Conservation (phyloP, 1,139 yeast genomes). For the Sugiyamaella pinicola region DNA sequence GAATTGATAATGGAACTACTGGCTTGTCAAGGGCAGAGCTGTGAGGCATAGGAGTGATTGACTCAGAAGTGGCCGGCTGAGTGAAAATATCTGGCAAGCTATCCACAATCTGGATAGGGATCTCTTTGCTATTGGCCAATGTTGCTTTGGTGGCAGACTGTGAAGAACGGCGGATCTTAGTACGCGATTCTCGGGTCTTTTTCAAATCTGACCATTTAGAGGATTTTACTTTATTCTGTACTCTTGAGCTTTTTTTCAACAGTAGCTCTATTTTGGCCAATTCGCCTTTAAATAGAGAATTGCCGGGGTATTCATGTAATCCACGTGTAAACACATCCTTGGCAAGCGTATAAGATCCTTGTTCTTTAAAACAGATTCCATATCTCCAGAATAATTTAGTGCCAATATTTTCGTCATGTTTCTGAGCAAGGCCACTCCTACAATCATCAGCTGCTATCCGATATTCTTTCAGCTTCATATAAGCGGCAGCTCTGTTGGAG, state of each 20-base stretch:
- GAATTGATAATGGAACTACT: neutral
- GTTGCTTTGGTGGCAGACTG: neutral
- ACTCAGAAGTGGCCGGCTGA: no score
- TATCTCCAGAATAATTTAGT: conserved; percentile 61
- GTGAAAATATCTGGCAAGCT: conserved; percentile 23
- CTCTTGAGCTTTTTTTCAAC: neutral
- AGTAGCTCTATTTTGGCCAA: conserved; percentile 11
- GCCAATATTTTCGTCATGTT: conserved; percentile 23
- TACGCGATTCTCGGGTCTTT: conserved; percentile 3
- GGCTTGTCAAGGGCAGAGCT: no score
- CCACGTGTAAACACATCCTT: conserved; percentile 47
- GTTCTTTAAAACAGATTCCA: conserved; percentile 51
- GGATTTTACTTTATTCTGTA: conserved; percentile 17
- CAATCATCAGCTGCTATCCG: conserved; percentile 57
- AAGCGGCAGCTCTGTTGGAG: conserved; percentile 86
- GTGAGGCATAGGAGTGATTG: no score
- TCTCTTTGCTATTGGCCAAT: neutral
- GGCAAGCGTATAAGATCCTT: conserved; percentile 45
- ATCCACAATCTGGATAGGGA: conserved; percentile 24
- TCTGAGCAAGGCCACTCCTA: conserved; percentile 50
- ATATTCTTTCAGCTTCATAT: conserved; percentile 57
- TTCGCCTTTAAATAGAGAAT: conserved; percentile 40
- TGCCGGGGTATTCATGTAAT: conserved; percentile 50
- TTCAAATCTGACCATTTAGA: conserved; percentile 6
- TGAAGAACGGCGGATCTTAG: neutral